Percentiles rank a stretch among this genome's conserved stretches.
These are phyloP conservation scores for Apophysomyces ossiformis DNA, from an alignment of 371 early-diverging fungal genomes.

Conservation along the genomic window DNA sequence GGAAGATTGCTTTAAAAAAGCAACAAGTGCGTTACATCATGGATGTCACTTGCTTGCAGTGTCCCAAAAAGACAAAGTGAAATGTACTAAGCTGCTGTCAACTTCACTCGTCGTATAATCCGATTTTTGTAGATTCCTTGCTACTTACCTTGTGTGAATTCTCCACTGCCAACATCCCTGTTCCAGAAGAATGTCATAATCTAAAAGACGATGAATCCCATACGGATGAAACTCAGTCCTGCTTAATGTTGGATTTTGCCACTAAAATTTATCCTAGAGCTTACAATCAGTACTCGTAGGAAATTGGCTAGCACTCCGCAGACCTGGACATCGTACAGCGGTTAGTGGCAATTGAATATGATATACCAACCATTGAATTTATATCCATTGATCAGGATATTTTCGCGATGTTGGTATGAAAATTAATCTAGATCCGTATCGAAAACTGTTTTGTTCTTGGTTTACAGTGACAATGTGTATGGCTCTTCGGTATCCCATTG, in stretches of 20 bases:
- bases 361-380: background rate
- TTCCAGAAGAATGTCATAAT: conserved; percentile 11
- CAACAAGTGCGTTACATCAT: conserved; percentile 9
- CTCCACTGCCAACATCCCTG: conserved; percentile 14
- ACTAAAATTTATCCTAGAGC: background rate
- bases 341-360: background rate
- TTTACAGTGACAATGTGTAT: conserved; percentile 16
- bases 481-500: conserved; percentile 19
- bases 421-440: background rate
- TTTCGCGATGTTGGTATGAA: conserved; percentile 20
- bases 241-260: background rate
- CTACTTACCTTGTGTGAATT: conserved; percentile 18
- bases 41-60: conserved; percentile 19
- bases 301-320: conserved; percentile 18
- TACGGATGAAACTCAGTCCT: background rate
- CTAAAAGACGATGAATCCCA: background rate
- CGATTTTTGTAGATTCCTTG: conserved; percentile 6
- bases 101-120: background rate
- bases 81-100: conserved; percentile 3
- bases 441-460: background rate
- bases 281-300: background rate
- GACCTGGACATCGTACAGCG: conserved; percentile 23
- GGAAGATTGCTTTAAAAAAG: conserved; percentile 18
- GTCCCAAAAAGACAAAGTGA: conserved; percentile 15
- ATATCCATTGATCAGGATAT: conserved; percentile 10